Evolutionary conservation across 2,329 filamentous ascomycete species (phyloP), one percentile per base, ranked within the genome.

Genomic region (Aureobasidium mangrovei): DNA sequence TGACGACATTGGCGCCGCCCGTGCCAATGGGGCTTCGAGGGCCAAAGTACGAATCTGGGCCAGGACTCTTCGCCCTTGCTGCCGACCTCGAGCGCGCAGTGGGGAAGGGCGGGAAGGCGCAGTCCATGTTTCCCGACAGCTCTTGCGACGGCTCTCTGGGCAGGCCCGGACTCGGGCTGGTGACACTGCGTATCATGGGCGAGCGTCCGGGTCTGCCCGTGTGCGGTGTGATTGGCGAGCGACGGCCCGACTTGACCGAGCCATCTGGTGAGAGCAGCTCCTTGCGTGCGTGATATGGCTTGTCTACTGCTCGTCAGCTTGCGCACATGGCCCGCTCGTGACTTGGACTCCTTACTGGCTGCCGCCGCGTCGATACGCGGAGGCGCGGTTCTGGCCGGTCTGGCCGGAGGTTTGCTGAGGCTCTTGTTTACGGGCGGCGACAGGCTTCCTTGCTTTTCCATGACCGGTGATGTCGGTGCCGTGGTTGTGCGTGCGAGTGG

Each of bases 71-170:
- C 1, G 63, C 58, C 39, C 59, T 65, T 29, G 60, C 61, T 60
- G 56, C 58, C 57, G 53, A 61, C 59, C 35, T 58, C 58, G 36
- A 57, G 40, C 31, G 70, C 61, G 49, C 49, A 7, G 60, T 61
- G 2, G 77, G 77, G 58, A 81, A 82, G 0, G 73, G 73, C 7
- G 77, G 77, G 56, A 81, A 79, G 0, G 78, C 74, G 57, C 72
- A 75, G 60, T 81, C 78, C 24, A 78, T 67, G 46, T 67, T 67
- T 4, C 60, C 62, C 18, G 67, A 69, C 9, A 74, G 58, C 49
- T 77, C 73, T 1, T 78, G 74, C 2, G 75, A 74, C 4, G 70
- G 55, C 31, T 66, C 65, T 45, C 64, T 58, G 28, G 66, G 62
- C 33, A 60, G 65, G n/a, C 65, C 61, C 10, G 63, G 64, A 48